These are phyloP conservation scores for Gaeumannomyces tritici DNA, from an alignment of 2,329 filamentous ascomycete species.

Conservation along the genomic window DNA sequence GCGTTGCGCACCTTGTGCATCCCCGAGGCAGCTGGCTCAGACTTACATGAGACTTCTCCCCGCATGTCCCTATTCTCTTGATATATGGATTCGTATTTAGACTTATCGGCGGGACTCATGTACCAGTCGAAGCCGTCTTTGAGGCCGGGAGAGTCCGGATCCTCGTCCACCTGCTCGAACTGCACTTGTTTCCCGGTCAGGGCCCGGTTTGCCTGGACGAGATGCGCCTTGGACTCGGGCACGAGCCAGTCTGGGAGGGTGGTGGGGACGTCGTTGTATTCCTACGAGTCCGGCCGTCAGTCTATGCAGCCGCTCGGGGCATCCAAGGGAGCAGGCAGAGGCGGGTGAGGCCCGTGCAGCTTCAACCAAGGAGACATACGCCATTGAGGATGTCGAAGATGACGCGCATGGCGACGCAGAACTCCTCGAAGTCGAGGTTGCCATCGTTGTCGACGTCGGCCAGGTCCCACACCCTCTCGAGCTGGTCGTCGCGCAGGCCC, in stretches of 20 bases:
- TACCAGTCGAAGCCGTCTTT: constrained; percentile 99
- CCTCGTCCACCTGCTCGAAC: constrained; percentile 79
- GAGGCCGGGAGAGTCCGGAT: constrained; percentile 71
- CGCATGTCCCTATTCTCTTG: constrained; percentile 80
- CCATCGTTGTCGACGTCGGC: constrained; percentile 97
- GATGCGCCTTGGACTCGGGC: constrained; percentile 85
- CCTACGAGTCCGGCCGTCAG: constrained; percentile 38
- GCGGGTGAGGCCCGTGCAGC: neutral
- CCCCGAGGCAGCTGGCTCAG: neutral
- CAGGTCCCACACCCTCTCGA: constrained; percentile 96
- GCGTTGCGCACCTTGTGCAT: too few relatives aligned
- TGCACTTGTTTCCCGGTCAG: constrained; percentile 69
- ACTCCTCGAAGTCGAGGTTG: constrained; percentile 97
- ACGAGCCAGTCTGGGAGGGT: constrained; percentile 91
- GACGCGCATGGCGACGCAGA: constrained; percentile 96
- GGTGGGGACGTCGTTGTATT: constrained; percentile 81
- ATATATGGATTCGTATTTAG: constrained; percentile 97
- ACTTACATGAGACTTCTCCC: constrained; percentile 70
- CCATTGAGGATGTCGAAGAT: constrained; percentile 97
- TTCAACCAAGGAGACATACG: constrained; percentile 34
- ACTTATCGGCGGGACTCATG: constrained; percentile 84
- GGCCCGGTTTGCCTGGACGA: constrained; percentile 74
- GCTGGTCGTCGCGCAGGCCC: constrained; percentile 58
- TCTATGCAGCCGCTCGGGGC: too few relatives aligned
- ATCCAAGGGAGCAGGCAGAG: too few relatives aligned